Base-by-base conservation (phyloP, 441 rosid genomes). In the Erodium trifolium region DNA sequence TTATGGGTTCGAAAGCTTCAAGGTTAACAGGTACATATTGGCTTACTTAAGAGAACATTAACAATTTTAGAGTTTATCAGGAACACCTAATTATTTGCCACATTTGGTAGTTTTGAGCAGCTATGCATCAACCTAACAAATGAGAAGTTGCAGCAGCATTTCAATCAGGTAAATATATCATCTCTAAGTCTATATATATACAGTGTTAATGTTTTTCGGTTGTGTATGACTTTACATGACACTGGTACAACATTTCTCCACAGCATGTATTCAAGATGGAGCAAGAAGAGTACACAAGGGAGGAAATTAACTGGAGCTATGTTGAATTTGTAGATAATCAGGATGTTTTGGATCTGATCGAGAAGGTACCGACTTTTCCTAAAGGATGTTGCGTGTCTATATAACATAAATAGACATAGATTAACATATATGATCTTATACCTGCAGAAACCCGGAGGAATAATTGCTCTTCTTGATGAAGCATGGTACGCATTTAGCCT, bases 241-340 rank as follows among this genome's bases (percentile, higher is more conserved):
- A 43, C 75, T 76, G 69, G 64, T 68, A 47, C 43, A 68, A 66
- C 77, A 60, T 79, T 29, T 73, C 9, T 69, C 76, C 79, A 78
- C 96, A 92, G 98, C 97, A 96, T 80, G 99, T 96, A 76, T 96
- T 96, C 79, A 96, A 96, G 85, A 96, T 91, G 99, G 99, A 96
- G 78, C 99, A 31, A 31, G 34, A 31, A 31, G 34, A 31, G 34
- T 31, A 31, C 34, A 31, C 34, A 31, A 31, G 34, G 76, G 99
- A 95, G 79, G 99, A 92, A 86, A 95, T 95, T 75, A 85, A 95
- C 60, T 95, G 99, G 99, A 95, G 98, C 85, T 96, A 96, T 83
- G 91, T 96, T 71, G 98, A 96, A 75, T 96, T 92, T 71, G 97
- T 96, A 76, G 98, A 96, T 82, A 96, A 96, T 79, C 95, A 93